A percentile compares a stretch with the other conserved stretches of the same genome.
phyloP scores from a whole-genome alignment of 305 asterid genomes.

The Coffea humblotiana region DNA sequence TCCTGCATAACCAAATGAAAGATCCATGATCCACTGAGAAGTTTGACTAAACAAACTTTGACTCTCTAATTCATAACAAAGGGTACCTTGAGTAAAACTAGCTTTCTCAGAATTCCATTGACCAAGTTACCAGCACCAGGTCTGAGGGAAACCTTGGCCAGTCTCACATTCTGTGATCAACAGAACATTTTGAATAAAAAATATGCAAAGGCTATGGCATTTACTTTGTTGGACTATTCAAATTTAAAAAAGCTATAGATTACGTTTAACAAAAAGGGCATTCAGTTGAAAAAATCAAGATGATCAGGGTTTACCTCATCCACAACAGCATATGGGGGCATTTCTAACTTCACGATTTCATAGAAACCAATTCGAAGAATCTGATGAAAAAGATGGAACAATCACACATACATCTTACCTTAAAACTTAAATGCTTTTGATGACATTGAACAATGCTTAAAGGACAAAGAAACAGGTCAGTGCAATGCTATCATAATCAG shows the following conservation, averaged over 20 bases:
- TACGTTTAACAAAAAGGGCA: background rate
- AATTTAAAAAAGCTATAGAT: background rate
- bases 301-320: slow-evolving; percentile 65
- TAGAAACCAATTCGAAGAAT: slow-evolving; percentile 89
- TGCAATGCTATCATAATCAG: background rate
- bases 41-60: background rate
- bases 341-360: slow-evolving; percentile 83
- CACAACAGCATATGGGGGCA: slow-evolving; percentile 93
- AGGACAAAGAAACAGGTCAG: background rate
- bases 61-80: slow-evolving; percentile 19
- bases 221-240: background rate
- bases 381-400: slow-evolving; percentile 38
- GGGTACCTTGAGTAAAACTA: slow-evolving; percentile 70
- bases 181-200: slow-evolving; percentile 1
- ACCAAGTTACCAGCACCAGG: slow-evolving; percentile 96
- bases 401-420: background rate
- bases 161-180: slow-evolving; percentile 72
- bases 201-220: background rate
- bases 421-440: background rate
- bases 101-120: slow-evolving; percentile 86
- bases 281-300: background rate
- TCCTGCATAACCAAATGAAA: slow-evolving; percentile 45
- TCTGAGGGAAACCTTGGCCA: slow-evolving; percentile 85
- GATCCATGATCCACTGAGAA: slow-evolving; percentile 26
- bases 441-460: background rate